Percentiles rank a stretch among this genome's conserved stretches.
phyloP scores from a whole-genome alignment of 768 basidiomycete genomes.

The Tylopilus sp. region DNA sequence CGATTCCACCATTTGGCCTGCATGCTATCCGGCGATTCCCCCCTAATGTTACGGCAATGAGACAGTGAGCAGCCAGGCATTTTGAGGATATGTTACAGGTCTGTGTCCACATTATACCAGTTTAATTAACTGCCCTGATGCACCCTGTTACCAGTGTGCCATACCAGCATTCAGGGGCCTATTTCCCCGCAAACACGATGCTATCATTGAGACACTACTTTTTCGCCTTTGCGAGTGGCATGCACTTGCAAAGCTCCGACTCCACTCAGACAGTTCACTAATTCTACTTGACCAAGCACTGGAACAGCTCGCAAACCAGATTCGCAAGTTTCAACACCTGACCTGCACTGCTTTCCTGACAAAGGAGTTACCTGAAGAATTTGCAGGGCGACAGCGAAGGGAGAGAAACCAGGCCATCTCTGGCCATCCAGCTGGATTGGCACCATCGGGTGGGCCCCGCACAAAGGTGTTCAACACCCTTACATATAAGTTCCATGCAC shows the following conservation, averaged over 20 bases:
- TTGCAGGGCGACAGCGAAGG: not conserved
- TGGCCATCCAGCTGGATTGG: too few relatives aligned
- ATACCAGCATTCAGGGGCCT: conserved; percentile 34
- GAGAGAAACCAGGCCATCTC: too few relatives aligned
- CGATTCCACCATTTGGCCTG: not conserved
- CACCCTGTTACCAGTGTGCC: too few relatives aligned
- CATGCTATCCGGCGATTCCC: conserved; percentile 34
- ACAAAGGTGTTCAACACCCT: not conserved
- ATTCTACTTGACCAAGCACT: not conserved
- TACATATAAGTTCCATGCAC: not conserved
- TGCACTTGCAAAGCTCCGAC: not conserved
- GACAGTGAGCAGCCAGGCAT: conserved; percentile 36
- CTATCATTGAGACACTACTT: conserved; percentile 16
- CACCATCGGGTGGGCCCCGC: too few relatives aligned
- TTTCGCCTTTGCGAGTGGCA: conserved; percentile 17
- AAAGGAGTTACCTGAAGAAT: not conserved
- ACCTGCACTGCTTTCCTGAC: not conserved
- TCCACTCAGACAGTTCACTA: not conserved
- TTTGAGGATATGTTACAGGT: conserved; percentile 45
- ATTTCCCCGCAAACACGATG: conserved; percentile 24
- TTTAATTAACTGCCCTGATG: too few relatives aligned
- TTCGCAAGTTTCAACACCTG: not conserved
- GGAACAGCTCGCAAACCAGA: not conserved
- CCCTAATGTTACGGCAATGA: conserved; percentile 34
- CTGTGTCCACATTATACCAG: too few relatives aligned